Evolutionary conservation across 169 alveolate species (phyloP), one percentile per base, ranked within the genome.

Genomic region (Amoebophrya sp.): DNA sequence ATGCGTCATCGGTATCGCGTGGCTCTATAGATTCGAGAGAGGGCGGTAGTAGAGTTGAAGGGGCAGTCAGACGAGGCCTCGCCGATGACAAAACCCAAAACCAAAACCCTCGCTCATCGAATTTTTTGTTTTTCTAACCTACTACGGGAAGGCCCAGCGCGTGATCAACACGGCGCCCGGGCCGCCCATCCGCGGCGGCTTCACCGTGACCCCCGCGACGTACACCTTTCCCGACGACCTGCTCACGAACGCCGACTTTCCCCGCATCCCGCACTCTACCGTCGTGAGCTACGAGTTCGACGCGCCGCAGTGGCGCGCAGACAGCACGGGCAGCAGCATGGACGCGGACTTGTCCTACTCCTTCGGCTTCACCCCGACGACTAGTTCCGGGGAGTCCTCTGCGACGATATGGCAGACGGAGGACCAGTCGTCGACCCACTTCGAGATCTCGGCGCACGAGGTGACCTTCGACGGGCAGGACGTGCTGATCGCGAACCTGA

Each of bases 251-350:
- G 78, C 78, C 7, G 78, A 58, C 78, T 58, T 58, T 16, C 34
- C 34, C 26, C 26, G 78, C 34, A 58, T 58, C 26, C 38, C 34
- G 78, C 78, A 58, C 78, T 7, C 7, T 29, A 58, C 34, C 78
- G 29, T 16, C 10, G 23, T 58, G 29, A 58, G 34, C 38, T 58
- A 58, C 78, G 78, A 58, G 78, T 58, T 58, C 34, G 78, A 58
- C 34, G 78, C 78, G 78, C 78, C 78, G 78, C 78, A 58, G 78
- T 58, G 78, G 78, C 78, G 78, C 26, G 78, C 78, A 16, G 78
- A 58, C 34, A 23, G 39, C 26, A 23, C 78, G 26, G 78, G 78
- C 10, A 58, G 78, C 34, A 58, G 5, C 38, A 58, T 58, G 78
- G 78, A 58, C 78, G 78, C 78, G 39, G 78, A 58, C 34, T 16